Conservation (phyloP, 768 basidiomycete species). For the Rhizopogon vinicolor region DNA sequence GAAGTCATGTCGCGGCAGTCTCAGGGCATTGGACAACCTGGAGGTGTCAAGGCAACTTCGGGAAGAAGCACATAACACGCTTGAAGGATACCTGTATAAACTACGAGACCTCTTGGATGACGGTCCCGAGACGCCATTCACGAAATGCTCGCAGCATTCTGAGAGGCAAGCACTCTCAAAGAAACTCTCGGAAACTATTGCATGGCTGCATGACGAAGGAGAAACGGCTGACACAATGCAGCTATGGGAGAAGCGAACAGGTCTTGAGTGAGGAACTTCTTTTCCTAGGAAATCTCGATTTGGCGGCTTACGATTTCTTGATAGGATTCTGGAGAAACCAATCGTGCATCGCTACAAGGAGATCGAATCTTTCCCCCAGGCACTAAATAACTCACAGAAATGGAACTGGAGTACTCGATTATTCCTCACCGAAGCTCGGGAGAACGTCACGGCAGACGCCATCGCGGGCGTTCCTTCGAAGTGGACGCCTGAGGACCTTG, state of each 20-base stretch:
- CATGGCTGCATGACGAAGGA: constrained; percentile 82
- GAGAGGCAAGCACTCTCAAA: constrained; percentile 68
- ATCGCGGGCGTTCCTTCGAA: constrained; percentile 61
- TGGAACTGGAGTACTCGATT: constrained; percentile 83
- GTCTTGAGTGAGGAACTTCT: constrained; percentile 67
- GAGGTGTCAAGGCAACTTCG: constrained; percentile 73
- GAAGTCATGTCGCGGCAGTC: constrained; percentile 36
- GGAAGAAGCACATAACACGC: constrained; percentile 86
- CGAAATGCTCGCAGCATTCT: constrained; percentile 70
- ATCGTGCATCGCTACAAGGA: constrained; percentile 88
- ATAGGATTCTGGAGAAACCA: constrained; percentile 72
- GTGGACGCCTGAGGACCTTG: constrained; percentile 86
- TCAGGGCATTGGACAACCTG: constrained; percentile 72
- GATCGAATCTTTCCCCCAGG: constrained; percentile 78
- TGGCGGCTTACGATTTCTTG: constrained; percentile 4
- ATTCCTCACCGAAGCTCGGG: constrained; percentile 80
- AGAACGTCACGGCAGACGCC: constrained; percentile 67
- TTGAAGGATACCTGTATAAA: constrained; percentile 93
- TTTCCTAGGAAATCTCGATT: background rate
- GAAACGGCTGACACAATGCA: constrained; percentile 77
- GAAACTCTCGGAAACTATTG: constrained; percentile 67
- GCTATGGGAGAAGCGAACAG: constrained; percentile 69
- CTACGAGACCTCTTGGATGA: constrained; percentile 78
- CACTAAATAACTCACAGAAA: constrained; percentile 78
- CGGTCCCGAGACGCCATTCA: constrained; percentile 66